Conservation (phyloP, 306 rosid species). For the Corylus avellana region DNA sequence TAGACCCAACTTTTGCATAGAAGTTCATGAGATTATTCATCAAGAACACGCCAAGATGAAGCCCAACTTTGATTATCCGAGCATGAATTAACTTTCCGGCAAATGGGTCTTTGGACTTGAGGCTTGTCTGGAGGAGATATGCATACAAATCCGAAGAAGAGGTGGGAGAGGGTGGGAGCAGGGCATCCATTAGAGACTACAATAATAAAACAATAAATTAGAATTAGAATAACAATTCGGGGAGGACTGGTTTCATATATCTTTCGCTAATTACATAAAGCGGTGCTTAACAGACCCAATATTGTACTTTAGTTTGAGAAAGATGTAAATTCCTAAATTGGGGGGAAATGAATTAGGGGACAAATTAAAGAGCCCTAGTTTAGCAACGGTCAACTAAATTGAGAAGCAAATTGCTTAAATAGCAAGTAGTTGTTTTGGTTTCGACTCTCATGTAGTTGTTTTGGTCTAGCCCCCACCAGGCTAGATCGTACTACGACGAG, state of each 20-base stretch:
- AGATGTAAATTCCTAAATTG: background rate
- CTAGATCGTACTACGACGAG: too few species aligned
- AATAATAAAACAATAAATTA: background rate
- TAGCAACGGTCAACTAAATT: too few species aligned
- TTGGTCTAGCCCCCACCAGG: too few species aligned
- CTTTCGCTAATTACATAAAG: background rate
- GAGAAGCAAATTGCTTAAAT: too few species aligned
- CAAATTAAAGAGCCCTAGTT: background rate
- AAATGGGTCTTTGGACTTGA: conserved; percentile 45
- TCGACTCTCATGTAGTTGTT: too few species aligned
- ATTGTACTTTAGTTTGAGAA: background rate
- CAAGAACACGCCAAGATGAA: conserved; percentile 57
- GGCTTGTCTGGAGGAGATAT: conserved; percentile 59
- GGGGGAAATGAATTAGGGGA: background rate
- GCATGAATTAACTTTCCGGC: conserved; percentile 63
- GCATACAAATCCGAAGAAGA: conserved; percentile 45
- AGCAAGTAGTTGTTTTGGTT: too few species aligned
- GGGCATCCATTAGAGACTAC: conserved; percentile 39
- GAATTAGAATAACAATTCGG: background rate
- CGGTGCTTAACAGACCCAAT: background rate
- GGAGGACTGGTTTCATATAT: background rate
- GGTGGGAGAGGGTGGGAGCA: conserved; percentile 14
- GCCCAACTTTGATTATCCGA: conserved; percentile 67
- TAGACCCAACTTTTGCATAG: conserved; percentile 53
- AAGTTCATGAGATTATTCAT: conserved; percentile 67